phyloP scores from a whole-genome alignment of 2,329 filamentous ascomycete species.

The Cladosporium sp. region DNA sequence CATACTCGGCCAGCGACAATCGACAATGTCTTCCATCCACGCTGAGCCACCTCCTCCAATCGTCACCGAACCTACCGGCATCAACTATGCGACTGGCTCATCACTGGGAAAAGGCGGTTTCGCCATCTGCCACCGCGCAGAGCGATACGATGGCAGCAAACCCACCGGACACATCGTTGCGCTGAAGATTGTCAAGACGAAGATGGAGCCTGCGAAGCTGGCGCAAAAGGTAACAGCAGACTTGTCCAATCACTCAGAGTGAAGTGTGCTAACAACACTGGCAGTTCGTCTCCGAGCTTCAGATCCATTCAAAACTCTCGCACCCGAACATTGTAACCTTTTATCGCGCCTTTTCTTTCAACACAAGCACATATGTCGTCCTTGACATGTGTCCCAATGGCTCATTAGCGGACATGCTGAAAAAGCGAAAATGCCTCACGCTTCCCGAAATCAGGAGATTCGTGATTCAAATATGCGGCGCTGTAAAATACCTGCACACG shows the following conservation, averaged over 20 bases:
- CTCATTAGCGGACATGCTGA: constrained; percentile 96
- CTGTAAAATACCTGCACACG: constrained; percentile 95
- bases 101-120: constrained; percentile 77
- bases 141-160: constrained; percentile 51
- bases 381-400: constrained; percentile 93
- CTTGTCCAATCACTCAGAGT: neutral
- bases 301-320: constrained; percentile 97
- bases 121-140: constrained; percentile 73
- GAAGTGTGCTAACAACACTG: constrained; percentile 10
- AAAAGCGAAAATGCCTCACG: constrained; percentile 81
- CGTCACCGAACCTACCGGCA: constrained; percentile 65
- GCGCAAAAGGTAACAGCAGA: constrained; percentile 64
- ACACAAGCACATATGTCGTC: constrained; percentile 85
- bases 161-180: constrained; percentile 64
- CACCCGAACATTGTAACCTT: constrained; percentile 97
- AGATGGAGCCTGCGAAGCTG: constrained; percentile 73
- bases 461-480: constrained; percentile 89
- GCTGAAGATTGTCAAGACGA: constrained; percentile 77
- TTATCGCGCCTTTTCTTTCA: constrained; percentile 85
- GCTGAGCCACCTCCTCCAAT: constrained; percentile 50
- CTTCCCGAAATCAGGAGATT: constrained; percentile 93
- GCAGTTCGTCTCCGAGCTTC: constrained; percentile 74
- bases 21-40: constrained; percentile 37
- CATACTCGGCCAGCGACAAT: constrained; percentile 10
- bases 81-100: constrained; percentile 68